phyloP scores from a whole-genome alignment of 495 filamentous ascomycete genomes.

The Aspergillus heteromorphus region DNA sequence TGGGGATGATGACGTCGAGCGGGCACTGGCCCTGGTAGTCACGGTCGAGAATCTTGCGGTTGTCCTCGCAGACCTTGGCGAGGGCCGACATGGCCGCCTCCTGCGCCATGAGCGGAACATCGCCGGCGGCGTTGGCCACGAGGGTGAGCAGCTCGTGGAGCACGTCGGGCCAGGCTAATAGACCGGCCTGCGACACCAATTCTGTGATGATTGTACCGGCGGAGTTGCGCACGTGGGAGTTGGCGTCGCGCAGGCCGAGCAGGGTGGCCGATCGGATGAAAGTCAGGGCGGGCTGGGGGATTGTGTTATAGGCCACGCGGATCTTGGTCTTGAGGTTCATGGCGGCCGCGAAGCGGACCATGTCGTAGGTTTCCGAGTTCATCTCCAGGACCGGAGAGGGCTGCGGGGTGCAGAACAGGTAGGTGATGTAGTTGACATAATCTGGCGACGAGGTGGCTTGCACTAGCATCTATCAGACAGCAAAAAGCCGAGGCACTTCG shows the following conservation, averaged over 20 bases:
- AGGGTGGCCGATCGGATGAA: slow-evolving; percentile 77
- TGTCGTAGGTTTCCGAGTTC: slow-evolving; percentile 53
- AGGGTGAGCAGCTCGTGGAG: slow-evolving; percentile 72
- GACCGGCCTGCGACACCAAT: slow-evolving; percentile 74
- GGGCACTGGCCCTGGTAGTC: slow-evolving; percentile 83
- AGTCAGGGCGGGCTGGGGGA: slow-evolving; percentile 60
- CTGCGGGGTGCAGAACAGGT: slow-evolving; percentile 71
- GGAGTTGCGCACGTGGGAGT: slow-evolving; percentile 76
- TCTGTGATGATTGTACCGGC: slow-evolving; percentile 96
- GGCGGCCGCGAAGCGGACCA: slow-evolving; percentile 79
- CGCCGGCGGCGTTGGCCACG: slow-evolving; percentile 66
- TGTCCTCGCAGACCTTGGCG: slow-evolving; percentile 95
- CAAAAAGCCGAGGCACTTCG: slow-evolving; percentile 2
- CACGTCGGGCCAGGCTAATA: slow-evolving; percentile 88
- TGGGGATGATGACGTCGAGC: slow-evolving; percentile 82
- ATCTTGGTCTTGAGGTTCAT: slow-evolving; percentile 96
- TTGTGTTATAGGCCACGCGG: slow-evolving; percentile 60
- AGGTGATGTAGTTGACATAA: slow-evolving; percentile 95
- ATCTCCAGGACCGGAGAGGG: slow-evolving; percentile 54
- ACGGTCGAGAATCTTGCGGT: slow-evolving; percentile 76
- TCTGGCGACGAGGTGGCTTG: slow-evolving; percentile 88
- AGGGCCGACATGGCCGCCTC: slow-evolving; percentile 93
- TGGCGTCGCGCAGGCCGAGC: slow-evolving; percentile 72
- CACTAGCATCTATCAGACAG: slow-evolving; percentile 72
- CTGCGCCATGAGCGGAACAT: slow-evolving; percentile 62